These are phyloP conservation scores for Starmerella asiatica DNA, from an alignment of 805 yeast genomes.

Conservation along the genomic window DNA sequence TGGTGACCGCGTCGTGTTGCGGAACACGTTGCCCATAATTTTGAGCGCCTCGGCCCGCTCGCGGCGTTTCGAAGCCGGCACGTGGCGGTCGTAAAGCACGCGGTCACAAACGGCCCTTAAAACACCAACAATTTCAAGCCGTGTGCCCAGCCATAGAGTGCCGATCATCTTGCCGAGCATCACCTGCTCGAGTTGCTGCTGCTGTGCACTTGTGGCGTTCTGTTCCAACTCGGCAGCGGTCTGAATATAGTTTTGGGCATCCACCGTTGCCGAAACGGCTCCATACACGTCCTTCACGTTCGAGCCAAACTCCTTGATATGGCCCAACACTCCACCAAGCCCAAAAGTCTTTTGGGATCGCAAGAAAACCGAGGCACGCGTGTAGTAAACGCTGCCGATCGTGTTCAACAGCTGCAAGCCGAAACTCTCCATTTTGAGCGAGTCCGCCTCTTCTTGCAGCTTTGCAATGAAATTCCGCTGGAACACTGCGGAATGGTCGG, in stretches of 20 bases:
- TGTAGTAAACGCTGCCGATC: constrained; percentile 65
- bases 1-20: constrained; percentile 52
- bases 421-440: constrained; percentile 85
- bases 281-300: constrained; percentile 72
- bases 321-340: constrained; percentile 66
- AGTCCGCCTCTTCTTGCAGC: constrained; percentile 72
- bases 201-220: constrained; percentile 43
- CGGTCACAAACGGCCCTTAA: constrained; percentile 69
- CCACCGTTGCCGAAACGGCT: constrained; percentile 70
- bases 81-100: constrained; percentile 54
- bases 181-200: constrained; percentile 65
- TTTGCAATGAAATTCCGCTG: constrained; percentile 49
- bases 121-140: constrained; percentile 71
- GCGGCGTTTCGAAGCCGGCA: constrained; percentile 47
- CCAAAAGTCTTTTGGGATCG: constrained; percentile 75
- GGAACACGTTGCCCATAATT: constrained; percentile 57
- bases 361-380: constrained; percentile 60
- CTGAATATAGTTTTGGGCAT: constrained; percentile 69
- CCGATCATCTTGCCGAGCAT: constrained; percentile 82
- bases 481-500: constrained; percentile 50
- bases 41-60: constrained; percentile 70
- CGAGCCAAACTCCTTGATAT: constrained; percentile 71
- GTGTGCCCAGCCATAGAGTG: constrained; percentile 91
- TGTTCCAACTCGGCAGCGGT: constrained; percentile 64
- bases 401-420: constrained; percentile 73